These are phyloP conservation scores for Tolypocladium paradoxum DNA, from an alignment of 2,329 filamentous ascomycete species.

Conservation along the genomic window DNA sequence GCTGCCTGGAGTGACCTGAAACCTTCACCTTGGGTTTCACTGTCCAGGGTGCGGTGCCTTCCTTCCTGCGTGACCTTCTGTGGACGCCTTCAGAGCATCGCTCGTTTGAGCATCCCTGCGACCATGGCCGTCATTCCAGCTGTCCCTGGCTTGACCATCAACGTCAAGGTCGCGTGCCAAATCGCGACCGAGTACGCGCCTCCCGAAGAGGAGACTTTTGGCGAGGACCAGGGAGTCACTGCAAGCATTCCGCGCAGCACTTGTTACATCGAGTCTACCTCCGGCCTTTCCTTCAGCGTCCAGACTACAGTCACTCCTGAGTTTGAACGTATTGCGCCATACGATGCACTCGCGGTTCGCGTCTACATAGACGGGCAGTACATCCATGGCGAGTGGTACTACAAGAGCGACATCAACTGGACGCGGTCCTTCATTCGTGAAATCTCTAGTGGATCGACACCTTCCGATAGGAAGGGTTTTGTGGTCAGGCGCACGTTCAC, in stretches of 20 bases:
- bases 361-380: constrained; percentile 9
- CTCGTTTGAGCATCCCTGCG: not conserved
- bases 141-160: constrained; percentile 8
- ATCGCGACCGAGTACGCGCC: constrained; percentile 11
- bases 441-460: not conserved
- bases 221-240: rapidly evolving
- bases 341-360: rapidly evolving
- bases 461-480: too few relatives aligned
- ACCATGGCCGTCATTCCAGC: constrained; percentile 11
- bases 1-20: not conserved
- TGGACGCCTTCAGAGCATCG: not conserved
- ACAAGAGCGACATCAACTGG: too few relatives aligned
- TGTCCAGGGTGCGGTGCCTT: too few relatives aligned
- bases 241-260: not conserved
- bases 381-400: rapidly evolving
- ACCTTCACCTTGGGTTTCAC: not conserved
- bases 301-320: not conserved
- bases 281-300: constrained; percentile 8
- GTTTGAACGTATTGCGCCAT: rapidly evolving
- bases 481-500: constrained; percentile 1
- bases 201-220: not conserved
- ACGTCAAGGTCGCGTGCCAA: constrained; percentile 8
- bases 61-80: too few relatives aligned
- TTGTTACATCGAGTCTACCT: constrained; percentile 15
- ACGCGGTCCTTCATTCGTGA: not conserved